Evolutionary conservation across 179 eudicot genomes (phyloP).

Genomic region (Patellifolia procumbens): DNA sequence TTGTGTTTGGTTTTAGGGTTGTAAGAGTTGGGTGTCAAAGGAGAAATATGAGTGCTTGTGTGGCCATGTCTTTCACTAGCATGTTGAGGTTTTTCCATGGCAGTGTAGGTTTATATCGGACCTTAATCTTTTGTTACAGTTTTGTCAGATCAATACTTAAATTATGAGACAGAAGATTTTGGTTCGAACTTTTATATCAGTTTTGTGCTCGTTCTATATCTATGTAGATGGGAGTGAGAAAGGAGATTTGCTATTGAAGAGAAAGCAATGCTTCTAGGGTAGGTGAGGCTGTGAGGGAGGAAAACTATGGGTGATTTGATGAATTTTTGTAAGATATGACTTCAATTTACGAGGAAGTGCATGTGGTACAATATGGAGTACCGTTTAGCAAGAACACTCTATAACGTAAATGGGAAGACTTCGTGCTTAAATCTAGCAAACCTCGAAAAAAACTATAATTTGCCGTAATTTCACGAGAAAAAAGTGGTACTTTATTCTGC

Average conservation of each 20-base stretch:
- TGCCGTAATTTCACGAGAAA: no score
- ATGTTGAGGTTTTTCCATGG: slow-evolving; percentile 23
- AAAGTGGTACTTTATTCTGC: no score
- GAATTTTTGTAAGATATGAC: neutral
- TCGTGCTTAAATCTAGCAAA: no score
- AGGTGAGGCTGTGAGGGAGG: no score
- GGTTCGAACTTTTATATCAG: no score
- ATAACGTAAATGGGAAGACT: neutral
- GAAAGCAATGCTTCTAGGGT: neutral
- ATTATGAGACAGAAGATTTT: no score
- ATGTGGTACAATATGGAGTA: neutral
- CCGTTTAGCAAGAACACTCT: neutral
- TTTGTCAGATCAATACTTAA: no score
- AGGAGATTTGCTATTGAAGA: slow-evolving; percentile 2
- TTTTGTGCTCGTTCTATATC: no score
- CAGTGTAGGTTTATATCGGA: no score
- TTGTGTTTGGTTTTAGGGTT: slow-evolving; percentile 34
- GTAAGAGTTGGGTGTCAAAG: neutral
- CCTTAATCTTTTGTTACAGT: no score
- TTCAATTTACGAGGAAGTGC: slow-evolving; percentile 1
- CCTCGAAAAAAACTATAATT: no score
- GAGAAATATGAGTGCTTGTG: neutral
- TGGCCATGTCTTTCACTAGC: slow-evolving; percentile 8
- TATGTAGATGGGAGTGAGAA: no score
- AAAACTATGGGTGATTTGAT: neutral